Evolutionary conservation across 164 flowering plant species (phyloP), one percentile per base, ranked within the genome.

Genomic region (Nymphaea colorata): DNA sequence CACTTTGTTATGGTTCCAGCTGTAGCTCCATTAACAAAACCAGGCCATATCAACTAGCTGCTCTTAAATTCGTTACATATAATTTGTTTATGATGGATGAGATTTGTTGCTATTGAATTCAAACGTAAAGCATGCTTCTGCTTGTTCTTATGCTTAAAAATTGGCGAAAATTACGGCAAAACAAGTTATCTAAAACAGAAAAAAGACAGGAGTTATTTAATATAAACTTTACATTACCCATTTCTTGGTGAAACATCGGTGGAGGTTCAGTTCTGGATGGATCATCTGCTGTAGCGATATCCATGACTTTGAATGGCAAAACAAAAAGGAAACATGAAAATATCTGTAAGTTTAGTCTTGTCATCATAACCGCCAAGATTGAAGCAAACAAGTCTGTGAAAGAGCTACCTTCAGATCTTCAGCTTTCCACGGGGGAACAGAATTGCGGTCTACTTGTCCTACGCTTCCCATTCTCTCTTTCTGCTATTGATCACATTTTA

Each of bases 251-350:
- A 88, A 85, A 66, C 76, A 84, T 70, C 85, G 78, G 71, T 77
- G 79, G 76, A 91, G 91, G 75, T 91, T 94, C 64, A 94, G 64
- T 67, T 94, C 98, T 0, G 98, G 98, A 77, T 94, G 98, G 86
- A 94, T 89, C 5, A 96, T 91, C 79, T 91, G 96, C 70, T 94
- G 98, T 84, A 94, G 84, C 97, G 89, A 91, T 79, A 94, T 89
- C 96, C 93, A 94, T 36, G 98, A 89, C 98, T 94, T 61, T 41
- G 36, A 10, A 17, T 41, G 4, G 42, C 64, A 77, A 61, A 18
- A 64, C 41, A 70, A 47, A 57, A 68, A 69, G n/a, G 44, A 25
- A 57, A 43, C 55, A 3, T 5, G 43, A 68, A 60, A 47, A 43
- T 25, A 25, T 25, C 36, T 25, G 36, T 25, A 25, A 25, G 36